Evolutionary conservation across 169 alveolate species (phyloP).

Genomic region (Plasmodium vinckei): DNA sequence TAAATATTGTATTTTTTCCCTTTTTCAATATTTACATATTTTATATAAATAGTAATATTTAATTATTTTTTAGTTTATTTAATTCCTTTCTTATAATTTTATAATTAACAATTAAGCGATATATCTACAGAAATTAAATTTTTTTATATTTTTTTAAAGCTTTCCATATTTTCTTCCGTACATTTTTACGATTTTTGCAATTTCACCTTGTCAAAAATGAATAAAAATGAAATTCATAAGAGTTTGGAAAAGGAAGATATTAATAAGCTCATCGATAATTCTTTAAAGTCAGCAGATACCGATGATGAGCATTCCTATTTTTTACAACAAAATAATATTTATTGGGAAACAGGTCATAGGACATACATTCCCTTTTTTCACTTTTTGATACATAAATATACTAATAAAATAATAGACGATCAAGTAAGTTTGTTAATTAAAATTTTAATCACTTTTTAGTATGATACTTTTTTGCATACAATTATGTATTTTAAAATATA

Average conservation of each 20-base stretch:
- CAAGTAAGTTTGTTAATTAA: constrained; percentile 76
- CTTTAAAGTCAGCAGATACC: constrained; percentile 36
- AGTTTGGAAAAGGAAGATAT: constrained; percentile 22
- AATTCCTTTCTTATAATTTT: no score
- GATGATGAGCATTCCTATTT: constrained; percentile 51
- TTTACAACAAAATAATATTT: constrained; percentile 87
- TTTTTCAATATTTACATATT: no score
- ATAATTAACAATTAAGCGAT: no score
- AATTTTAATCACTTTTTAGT: not conserved
- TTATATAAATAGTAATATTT: no score
- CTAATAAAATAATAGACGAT: constrained; percentile 88
- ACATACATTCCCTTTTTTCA: constrained; percentile 90
- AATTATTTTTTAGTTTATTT: no score
- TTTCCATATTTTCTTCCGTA: no score
- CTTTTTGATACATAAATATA: constrained; percentile 82
- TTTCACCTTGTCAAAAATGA: no score
- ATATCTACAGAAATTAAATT: no score
- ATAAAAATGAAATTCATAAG: no score
- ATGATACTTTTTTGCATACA: not conserved
- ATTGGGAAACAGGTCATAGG: constrained; percentile 93
- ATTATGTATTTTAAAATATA: not conserved
- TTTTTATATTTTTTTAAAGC: no score
- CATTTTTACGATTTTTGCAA: no score
- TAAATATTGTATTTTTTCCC: no score
- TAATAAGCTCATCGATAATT: constrained; percentile 39